Evolutionary conservation across 495 filamentous ascomycete species (phyloP).

Genomic region (Neurospora africana): DNA sequence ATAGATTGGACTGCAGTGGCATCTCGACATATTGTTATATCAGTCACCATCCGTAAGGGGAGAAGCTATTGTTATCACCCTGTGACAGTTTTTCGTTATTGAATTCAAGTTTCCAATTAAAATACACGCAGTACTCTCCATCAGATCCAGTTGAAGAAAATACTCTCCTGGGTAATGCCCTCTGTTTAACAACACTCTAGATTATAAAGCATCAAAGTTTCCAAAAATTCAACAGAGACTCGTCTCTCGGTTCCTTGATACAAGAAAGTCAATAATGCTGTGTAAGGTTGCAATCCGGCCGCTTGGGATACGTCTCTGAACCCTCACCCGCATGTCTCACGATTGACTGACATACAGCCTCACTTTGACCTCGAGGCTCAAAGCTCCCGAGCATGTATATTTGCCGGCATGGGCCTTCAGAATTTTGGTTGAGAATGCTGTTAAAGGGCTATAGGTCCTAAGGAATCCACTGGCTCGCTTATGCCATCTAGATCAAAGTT

Average conservation of each 20-base stretch:
- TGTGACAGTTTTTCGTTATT: not conserved
- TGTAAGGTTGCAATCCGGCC: not conserved
- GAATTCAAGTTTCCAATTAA: not conserved
- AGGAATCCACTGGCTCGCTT: not conserved
- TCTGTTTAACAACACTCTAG: not conserved
- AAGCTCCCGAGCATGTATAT: not conserved
- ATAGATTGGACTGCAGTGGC: not conserved
- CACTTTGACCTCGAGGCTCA: not conserved
- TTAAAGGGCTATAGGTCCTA: not conserved
- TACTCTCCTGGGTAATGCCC: not conserved
- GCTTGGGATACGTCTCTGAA: not conserved
- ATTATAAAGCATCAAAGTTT: not conserved
- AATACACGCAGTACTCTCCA: not conserved
- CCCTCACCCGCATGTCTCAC: not conserved
- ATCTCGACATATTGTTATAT: not conserved
- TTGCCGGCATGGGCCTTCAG: not conserved
- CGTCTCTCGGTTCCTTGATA: not conserved
- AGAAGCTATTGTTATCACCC: not conserved
- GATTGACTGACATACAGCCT: not conserved
- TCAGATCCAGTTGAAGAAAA: not conserved
- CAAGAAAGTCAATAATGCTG: not conserved
- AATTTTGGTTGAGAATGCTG: not conserved
- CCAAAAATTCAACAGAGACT: not conserved
- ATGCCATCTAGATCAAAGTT: not conserved
- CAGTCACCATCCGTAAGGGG: not conserved